Evolutionary conservation across 176 grass and related monocot species (phyloP).

Genomic region (Bolboschoenus planiculmis): DNA sequence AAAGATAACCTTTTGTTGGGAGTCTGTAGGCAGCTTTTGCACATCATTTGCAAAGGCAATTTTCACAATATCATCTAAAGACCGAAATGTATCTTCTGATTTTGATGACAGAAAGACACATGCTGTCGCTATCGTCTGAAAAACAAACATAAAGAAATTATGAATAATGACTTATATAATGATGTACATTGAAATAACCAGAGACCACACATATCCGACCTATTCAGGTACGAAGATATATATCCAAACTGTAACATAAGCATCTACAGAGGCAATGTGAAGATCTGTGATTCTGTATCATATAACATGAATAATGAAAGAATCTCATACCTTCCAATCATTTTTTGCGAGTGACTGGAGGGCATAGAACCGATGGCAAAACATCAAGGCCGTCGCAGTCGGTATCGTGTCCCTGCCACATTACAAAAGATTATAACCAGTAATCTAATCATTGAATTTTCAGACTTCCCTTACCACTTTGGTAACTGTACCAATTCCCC

Average conservation of each 20-base stretch:
- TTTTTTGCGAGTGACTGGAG: conserved; percentile 81
- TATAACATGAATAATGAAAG: not conserved
- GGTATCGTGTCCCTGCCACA: conserved; percentile 48
- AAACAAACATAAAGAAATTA: conserved; percentile 18
- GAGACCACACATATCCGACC: not conserved
- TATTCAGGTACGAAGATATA: not conserved
- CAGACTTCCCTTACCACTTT: not conserved
- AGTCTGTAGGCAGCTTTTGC: conserved; percentile 14
- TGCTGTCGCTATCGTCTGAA: conserved; percentile 52
- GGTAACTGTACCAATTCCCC: not conserved
- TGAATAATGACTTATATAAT: not conserved
- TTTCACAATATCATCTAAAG: conserved; percentile 43
- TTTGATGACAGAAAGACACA: conserved; percentile 73
- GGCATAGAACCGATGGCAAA: conserved; percentile 76
- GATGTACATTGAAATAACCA: not conserved
- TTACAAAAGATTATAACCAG: not conserved
- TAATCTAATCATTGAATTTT: not conserved
- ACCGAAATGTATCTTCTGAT: conserved; percentile 52
- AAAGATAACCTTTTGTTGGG: not conserved
- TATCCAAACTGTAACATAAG: not conserved
- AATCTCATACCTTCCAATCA: conserved; percentile 74
- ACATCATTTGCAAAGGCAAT: conserved; percentile 48
- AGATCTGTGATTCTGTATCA: not conserved
- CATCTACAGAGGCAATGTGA: not conserved
- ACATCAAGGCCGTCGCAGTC: conserved; percentile 53